phyloP scores from a whole-genome alignment of 139 green algal species.

The Chlorella sp. region DNA sequence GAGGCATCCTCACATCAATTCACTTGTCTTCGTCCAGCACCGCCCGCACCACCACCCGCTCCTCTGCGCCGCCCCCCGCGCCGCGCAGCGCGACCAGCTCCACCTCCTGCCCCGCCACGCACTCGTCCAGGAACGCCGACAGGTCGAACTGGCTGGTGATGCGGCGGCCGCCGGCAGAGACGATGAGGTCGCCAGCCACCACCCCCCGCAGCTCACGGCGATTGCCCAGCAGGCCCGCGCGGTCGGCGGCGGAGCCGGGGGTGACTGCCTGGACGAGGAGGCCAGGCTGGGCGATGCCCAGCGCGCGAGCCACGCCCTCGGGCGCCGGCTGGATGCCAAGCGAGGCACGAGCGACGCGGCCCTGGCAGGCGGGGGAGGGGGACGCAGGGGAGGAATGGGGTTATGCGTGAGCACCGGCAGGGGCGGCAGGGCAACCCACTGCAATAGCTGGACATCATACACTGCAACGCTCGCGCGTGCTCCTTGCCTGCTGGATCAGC shows the following conservation, averaged over 20 bases:
- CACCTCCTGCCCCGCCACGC: constrained; percentile 11
- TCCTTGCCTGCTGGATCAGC: constrained; percentile 80
- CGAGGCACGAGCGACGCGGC: too few relatives aligned
- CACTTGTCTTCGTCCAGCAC: too few relatives aligned
- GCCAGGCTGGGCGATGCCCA: constrained; percentile 51
- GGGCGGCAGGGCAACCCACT: too few relatives aligned
- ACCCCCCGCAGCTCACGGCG: constrained; percentile 65
- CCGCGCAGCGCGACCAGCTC: constrained; percentile 17
- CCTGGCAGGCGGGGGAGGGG: too few relatives aligned
- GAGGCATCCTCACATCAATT: too few relatives aligned
- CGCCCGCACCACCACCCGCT: neutral
- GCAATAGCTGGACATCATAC: too few relatives aligned
- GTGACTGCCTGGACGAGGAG: constrained; percentile 65
- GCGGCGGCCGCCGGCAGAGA: constrained; percentile 18
- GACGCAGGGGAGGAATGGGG: too few relatives aligned
- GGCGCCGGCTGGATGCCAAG: constrained; percentile 22
- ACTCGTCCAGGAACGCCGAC: constrained; percentile 23
- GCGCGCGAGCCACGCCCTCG: constrained; percentile 60
- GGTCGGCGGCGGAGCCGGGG: constrained; percentile 47
- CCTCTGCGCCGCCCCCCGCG: neutral
- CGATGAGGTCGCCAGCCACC: constrained; percentile 64
- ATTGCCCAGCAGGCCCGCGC: constrained; percentile 69
- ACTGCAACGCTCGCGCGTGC: constrained; percentile 18
- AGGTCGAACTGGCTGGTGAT: constrained; percentile 40
- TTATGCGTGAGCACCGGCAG: too few relatives aligned